Base-by-base conservation (phyloP, 768 basidiomycete genomes). In the Cyclocybe aegerita region DNA sequence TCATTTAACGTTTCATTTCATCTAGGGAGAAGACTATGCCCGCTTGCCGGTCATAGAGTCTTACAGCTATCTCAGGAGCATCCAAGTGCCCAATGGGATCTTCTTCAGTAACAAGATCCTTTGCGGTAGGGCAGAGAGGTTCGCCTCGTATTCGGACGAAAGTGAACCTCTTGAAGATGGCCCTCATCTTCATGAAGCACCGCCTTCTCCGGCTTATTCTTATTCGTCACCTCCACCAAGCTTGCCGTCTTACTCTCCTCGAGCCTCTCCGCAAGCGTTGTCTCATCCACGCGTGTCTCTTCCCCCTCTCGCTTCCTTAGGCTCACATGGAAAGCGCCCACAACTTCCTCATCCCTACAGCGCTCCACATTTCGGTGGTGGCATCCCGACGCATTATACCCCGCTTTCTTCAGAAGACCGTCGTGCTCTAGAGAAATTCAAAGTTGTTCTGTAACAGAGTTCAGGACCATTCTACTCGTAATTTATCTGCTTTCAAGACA, bases 31-130 rank as follows among this genome's bases (percentile, higher is more conserved):
- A 54, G 87, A 89, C 63, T 88, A 87, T 59, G 71, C 75, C 7
- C 77, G 78, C 33, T 74, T 92, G 23, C 89, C 90, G 12, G 80
- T 86, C 30, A 75, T 90, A 43, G 87, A 90, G 52, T 77, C 81
- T 59, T 90, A 89, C 56, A 81, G 88, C 32, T 85, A 88, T 62
- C 78, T 92, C 50, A 81, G 83, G 49, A 75, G 70, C 52, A 73
- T 92, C 49, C 77, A 76, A 14, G 81, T 88, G 29, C 88, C 88
- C 4, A 78, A 78, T 49, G 85, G 86, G 3, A 70, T 90, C n/a
- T 90, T 87, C 61, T 72, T 80, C 38, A 88, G 86, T 53, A 86
- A 82, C 61, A 88, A 88, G 68, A 66, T 78, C 32, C 63, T 73
- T 23, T 68, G 67, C 56, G 54, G 68, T 16, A 66, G 71, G 48